Evolutionary conservation across 768 basidiomycete species (phyloP).

Genomic region (Artomyces pyxidatus): DNA sequence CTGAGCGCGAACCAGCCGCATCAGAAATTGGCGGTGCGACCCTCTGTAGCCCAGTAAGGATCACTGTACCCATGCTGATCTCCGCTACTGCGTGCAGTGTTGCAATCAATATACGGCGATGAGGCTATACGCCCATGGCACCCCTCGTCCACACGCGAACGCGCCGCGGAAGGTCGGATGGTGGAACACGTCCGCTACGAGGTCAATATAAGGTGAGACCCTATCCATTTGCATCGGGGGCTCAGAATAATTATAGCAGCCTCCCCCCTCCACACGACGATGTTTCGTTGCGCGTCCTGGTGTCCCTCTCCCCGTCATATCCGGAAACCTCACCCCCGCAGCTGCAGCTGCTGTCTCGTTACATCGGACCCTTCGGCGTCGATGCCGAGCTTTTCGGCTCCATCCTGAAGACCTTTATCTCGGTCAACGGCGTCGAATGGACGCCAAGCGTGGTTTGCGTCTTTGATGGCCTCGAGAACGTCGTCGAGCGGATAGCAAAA

Average conservation of each 20-base stretch:
- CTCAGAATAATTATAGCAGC: constrained; percentile 15
- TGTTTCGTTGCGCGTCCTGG: constrained; percentile 27
- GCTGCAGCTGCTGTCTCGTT: constrained; percentile 77
- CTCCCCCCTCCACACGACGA: constrained; percentile 44
- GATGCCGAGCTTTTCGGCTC: constrained; percentile 69
- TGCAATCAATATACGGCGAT: constrained; percentile 81
- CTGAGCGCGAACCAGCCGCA: constrained; percentile 6
- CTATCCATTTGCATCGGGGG: neutral
- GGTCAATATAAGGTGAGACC: constrained; percentile 51
- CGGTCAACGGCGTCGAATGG: constrained; percentile 72
- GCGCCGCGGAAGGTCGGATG: constrained; percentile 3
- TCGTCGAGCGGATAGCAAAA: constrained; percentile 51
- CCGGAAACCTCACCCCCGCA: constrained; percentile 67
- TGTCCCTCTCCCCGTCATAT: constrained; percentile 44
- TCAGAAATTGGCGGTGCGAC: constrained; percentile 13
- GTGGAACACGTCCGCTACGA: constrained; percentile 52
- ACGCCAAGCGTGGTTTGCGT: constrained; percentile 66
- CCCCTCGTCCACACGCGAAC: constrained; percentile 21
- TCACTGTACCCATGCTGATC: neutral
- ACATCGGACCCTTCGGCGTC: constrained; percentile 73
- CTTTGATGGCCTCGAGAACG: constrained; percentile 79
- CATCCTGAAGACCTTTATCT: constrained; percentile 75
- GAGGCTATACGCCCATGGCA: constrained; percentile 55
- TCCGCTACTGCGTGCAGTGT: constrained; percentile 32
- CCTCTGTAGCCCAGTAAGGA: too few relatives aligned